Conservation (phyloP, 352 stramenopile genomes). For the Phytophthora pistaciae region DNA sequence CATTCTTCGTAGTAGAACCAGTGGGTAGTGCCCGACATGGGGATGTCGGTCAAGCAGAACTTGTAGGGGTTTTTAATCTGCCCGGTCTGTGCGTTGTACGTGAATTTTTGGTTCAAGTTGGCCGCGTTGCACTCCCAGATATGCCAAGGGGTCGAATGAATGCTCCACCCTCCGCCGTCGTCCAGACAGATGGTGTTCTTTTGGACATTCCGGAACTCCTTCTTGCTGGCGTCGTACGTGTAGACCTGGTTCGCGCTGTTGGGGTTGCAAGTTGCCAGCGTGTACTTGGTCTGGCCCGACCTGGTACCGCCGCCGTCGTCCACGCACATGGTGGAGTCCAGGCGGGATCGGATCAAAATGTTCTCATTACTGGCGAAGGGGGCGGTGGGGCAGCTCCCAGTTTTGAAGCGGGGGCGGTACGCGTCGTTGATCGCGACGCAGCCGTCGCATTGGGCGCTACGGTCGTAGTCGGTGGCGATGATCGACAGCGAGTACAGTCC, state of each 20-base stretch:
- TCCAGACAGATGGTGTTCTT: not conserved
- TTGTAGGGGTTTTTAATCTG: not conserved
- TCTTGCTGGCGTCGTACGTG: not conserved
- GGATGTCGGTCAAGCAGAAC: not conserved
- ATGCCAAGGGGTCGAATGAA: not conserved
- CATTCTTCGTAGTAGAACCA: not conserved
- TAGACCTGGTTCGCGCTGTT: not conserved
- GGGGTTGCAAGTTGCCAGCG: not conserved
- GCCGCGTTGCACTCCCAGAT: not conserved
- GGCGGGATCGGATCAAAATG: not conserved
- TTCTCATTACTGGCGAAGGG: not conserved
- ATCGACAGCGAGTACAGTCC: conserved; percentile 54
- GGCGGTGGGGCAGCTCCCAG: not conserved
- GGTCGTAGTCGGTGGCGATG: conserved; percentile 45
- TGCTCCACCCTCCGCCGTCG: not conserved
- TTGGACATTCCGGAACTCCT: not conserved
- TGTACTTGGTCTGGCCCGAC: not conserved
- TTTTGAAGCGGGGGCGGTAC: conserved; percentile 30
- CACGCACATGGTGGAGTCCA: not conserved
- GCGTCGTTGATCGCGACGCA: conserved; percentile 56
- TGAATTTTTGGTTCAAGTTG: not conserved
- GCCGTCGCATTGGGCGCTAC: conserved; percentile 35
- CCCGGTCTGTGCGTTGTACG: not conserved
- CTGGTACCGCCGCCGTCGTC: not conserved
- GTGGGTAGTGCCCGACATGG: not conserved